Percentiles rank a stretch among this genome's conserved stretches.
Evolutionary conservation across 306 rosid species (phyloP).

Genomic region (Rosa persica): DNA sequence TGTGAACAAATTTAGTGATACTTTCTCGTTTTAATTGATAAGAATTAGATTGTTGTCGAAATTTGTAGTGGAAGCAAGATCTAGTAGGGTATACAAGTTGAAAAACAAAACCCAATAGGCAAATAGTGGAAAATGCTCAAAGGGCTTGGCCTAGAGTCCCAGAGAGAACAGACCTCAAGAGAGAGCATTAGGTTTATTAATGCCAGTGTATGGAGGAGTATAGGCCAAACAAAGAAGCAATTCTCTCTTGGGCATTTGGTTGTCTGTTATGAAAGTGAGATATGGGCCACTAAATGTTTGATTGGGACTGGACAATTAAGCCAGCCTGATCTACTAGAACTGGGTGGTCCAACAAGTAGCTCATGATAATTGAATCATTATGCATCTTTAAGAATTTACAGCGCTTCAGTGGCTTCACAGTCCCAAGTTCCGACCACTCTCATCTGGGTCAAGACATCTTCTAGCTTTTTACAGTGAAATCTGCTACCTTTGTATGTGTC

Average conservation of each 20-base stretch:
- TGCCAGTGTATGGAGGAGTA: background rate
- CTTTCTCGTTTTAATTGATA: background rate
- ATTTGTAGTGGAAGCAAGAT: background rate
- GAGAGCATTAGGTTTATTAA: background rate
- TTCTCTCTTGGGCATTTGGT: background rate
- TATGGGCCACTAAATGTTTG: conserved; percentile 32
- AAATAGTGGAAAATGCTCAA: background rate
- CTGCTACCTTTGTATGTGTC: background rate
- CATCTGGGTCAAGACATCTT: background rate
- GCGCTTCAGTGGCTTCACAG: background rate
- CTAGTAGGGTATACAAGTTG: background rate
- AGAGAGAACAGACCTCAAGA: background rate
- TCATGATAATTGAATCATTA: conserved; percentile 24
- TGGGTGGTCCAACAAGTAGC: conserved; percentile 23
- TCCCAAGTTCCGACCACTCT: conserved; percentile 4
- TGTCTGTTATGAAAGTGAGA: background rate
- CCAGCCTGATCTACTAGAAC: conserved; percentile 3
- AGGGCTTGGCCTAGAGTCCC: background rate
- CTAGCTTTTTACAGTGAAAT: background rate
- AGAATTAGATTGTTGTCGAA: background rate
- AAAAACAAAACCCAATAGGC: background rate
- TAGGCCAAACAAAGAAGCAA: conserved; percentile 16
- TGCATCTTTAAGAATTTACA: background rate
- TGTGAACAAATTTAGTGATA: background rate
- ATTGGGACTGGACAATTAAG: conserved; percentile 9